Evolutionary conservation across 257 asterid genomes (phyloP).

Genomic region (Paraleonurus japonicus): DNA sequence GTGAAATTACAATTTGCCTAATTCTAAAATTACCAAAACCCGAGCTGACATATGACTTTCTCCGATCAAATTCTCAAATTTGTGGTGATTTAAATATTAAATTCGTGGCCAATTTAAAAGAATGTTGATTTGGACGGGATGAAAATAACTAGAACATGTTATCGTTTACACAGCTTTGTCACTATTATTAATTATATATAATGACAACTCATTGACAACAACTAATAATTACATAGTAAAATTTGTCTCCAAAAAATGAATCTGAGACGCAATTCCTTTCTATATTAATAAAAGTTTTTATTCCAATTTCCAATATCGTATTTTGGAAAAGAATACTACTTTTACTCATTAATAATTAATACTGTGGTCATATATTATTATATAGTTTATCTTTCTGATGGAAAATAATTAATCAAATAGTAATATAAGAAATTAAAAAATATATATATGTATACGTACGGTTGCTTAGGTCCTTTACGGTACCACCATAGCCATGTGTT

Average conservation of each 20-base stretch:
- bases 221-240: background rate
- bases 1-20: too few relatives aligned
- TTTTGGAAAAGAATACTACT: background rate
- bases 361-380: too few relatives aligned
- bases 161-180: too few relatives aligned
- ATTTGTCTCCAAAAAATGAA: background rate
- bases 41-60: background rate
- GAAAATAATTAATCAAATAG: background rate
- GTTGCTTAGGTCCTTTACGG: conserved; percentile 50
- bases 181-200: too few relatives aligned
- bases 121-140: background rate
- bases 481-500: conserved; percentile 84
- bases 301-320: background rate
- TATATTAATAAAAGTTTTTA: background rate
- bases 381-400: background rate
- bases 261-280: background rate
- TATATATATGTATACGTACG: conserved; percentile 39
- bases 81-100: too few relatives aligned
- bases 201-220: background rate
- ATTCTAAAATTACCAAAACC: background rate
- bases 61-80: background rate
- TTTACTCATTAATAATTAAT: background rate
- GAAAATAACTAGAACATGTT: background rate
- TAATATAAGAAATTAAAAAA: background rate
- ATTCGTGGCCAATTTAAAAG: too few relatives aligned